These are phyloP conservation scores for Ampelomyces quisqualis DNA, from an alignment of 2,329 filamentous ascomycete genomes.

Conservation along the genomic window DNA sequence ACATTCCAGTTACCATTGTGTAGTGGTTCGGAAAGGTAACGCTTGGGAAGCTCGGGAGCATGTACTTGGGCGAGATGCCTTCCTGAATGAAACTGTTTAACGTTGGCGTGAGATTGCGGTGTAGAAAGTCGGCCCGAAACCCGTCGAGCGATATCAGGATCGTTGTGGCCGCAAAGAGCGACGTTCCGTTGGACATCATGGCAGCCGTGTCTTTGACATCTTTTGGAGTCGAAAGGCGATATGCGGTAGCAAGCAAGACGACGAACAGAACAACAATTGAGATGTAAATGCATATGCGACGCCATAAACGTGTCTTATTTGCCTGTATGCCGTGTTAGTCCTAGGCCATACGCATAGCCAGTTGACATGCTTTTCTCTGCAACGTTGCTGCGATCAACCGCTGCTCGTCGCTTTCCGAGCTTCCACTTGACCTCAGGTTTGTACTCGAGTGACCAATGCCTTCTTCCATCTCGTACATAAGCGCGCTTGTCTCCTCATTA, in stretches of 20 bases:
- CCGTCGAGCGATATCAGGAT: conserved; percentile 93
- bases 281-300: conserved; percentile 45
- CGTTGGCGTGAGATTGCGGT: conserved; percentile 78
- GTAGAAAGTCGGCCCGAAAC: conserved; percentile 90
- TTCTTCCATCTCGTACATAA: conserved; percentile 92
- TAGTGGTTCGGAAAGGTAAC: conserved; percentile 96
- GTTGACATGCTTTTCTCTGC: conserved; percentile 32
- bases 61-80: conserved; percentile 87
- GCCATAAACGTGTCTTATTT: conserved; percentile 40
- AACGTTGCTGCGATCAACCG: conserved; percentile 56
- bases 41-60: conserved; percentile 91
- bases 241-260: conserved; percentile 57
- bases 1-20: conserved; percentile 85
- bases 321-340: conserved; percentile 21
- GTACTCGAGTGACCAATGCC: conserved; percentile 64
- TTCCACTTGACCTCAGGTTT: conserved; percentile 38
- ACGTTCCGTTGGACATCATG: conserved; percentile 73
- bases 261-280: conserved; percentile 56
- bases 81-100: conserved; percentile 75
- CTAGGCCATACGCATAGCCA: conserved; percentile 38
- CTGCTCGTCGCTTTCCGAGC: conserved; percentile 51
- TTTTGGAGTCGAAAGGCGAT: conserved; percentile 51
- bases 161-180: conserved; percentile 85
- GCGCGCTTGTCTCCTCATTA: conserved; percentile 67
- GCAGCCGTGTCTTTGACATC: conserved; percentile 28